These are phyloP conservation scores for Somion occarium DNA, from an alignment of 1,284 basidiomycete genomes.

Conservation along the genomic window DNA sequence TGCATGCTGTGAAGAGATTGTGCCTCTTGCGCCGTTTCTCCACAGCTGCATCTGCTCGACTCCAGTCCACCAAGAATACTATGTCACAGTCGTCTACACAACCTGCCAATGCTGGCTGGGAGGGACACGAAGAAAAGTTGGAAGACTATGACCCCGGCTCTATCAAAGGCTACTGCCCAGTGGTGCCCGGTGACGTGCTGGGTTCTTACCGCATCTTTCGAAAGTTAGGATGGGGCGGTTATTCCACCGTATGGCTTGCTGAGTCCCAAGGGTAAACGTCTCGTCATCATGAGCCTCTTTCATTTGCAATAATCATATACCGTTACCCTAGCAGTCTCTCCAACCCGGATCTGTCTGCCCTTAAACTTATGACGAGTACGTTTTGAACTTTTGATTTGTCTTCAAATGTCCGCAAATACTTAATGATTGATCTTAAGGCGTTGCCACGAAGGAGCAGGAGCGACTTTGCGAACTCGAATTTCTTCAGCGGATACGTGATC, in stretches of 20 bases:
- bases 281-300: not conserved
- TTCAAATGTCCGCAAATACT: too few relatives aligned
- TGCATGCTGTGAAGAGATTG: too few relatives aligned
- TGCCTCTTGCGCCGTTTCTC: not conserved
- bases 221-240: conserved; percentile 49
- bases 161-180: not conserved
- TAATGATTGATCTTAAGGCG: not conserved
- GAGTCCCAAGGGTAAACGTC: conserved; percentile 24
- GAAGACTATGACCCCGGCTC: not conserved
- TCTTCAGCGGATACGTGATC: conserved; percentile 15
- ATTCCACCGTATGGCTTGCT: conserved; percentile 36
- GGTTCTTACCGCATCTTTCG: conserved; percentile 37
- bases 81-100: not conserved
- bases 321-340: too few relatives aligned
- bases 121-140: not conserved
- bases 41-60: not conserved
- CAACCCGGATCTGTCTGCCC: not conserved
- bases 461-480: not conserved
- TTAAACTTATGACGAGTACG: not conserved
- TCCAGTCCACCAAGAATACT: not conserved
- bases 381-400: too few relatives aligned
- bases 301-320: not conserved
- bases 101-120: not conserved
- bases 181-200: not conserved
- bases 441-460: not conserved